phyloP scores from a whole-genome alignment of 2,329 filamentous ascomycete species.

The Trichoderma sp. region DNA sequence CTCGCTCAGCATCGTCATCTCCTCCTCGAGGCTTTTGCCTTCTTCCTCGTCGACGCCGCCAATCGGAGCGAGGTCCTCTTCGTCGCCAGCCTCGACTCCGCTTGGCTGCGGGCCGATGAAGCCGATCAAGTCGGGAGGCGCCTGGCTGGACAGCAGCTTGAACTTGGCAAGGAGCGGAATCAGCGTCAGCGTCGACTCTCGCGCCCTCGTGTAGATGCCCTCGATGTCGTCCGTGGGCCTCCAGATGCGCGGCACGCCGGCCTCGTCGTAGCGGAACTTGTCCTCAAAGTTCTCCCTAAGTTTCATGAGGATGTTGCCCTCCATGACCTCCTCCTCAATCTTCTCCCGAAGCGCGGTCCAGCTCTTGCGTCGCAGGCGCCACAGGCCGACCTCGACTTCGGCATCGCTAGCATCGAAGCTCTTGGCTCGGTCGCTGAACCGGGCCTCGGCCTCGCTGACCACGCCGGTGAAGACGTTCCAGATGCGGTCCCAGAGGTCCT shows the following conservation, averaged over 20 bases:
- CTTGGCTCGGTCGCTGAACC: conserved; percentile 85
- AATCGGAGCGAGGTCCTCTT: conserved; percentile 86
- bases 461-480: conserved; percentile 84
- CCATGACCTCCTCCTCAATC: conserved; percentile 97
- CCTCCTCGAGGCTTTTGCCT: conserved; percentile 90
- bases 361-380: conserved; percentile 89
- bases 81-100: conserved; percentile 76
- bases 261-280: conserved; percentile 97
- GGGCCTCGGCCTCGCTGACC: conserved; percentile 79
- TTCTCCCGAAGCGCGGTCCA: conserved; percentile 89
- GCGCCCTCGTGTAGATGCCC: conserved; percentile 86
- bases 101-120: conserved; percentile 81
- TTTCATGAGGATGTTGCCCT: conserved; percentile 93
- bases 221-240: conserved; percentile 96
- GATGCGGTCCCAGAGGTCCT: conserved; percentile 92
- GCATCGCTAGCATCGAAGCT: conserved; percentile 91
- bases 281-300: conserved; percentile 98
- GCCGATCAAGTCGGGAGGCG: conserved; percentile 76
- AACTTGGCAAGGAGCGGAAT: conserved; percentile 89
- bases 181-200: conserved; percentile 87
- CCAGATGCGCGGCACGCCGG: conserved; percentile 94
- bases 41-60: conserved; percentile 94
- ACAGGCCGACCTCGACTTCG: conserved; percentile 89
- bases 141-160: conserved; percentile 71
- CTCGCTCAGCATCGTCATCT: conserved; percentile 93